These are phyloP conservation scores for Clavispora vitiphila DNA, from an alignment of 805 yeast genomes.

Conservation along the genomic window DNA sequence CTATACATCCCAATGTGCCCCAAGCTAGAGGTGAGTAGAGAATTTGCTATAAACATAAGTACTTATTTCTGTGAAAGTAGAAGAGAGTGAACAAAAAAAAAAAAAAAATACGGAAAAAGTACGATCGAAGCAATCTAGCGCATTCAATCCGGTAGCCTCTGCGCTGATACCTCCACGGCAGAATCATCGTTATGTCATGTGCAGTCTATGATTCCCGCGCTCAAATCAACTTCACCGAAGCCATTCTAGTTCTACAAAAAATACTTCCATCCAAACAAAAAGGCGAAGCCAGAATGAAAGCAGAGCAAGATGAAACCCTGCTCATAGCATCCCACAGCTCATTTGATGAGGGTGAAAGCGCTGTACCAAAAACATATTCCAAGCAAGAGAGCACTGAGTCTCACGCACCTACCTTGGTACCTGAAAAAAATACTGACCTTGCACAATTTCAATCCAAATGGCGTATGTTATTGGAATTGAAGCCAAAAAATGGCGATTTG, in stretches of 20 bases:
- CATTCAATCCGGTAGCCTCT: too few relatives aligned
- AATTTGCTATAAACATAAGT: too few relatives aligned
- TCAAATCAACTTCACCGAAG: background rate
- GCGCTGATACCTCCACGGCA: too few relatives aligned
- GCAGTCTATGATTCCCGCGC: background rate
- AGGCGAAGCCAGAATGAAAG: background rate
- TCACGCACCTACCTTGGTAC: background rate
- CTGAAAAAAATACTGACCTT: background rate
- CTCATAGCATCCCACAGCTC: background rate
- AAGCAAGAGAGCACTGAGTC: background rate
- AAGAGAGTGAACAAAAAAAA: too few relatives aligned
- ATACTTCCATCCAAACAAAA: background rate
- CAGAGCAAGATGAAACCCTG: background rate
- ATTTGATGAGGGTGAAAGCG: background rate
- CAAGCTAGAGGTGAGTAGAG: too few relatives aligned
- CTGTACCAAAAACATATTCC: background rate
- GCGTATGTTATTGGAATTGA: constrained; percentile 4
- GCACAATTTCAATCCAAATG: constrained; percentile 5
- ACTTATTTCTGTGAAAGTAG: too few relatives aligned
- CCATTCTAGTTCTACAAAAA: background rate
- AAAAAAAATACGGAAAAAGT: too few relatives aligned
- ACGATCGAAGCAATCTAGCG: too few relatives aligned
- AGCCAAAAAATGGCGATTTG: constrained; percentile 39
- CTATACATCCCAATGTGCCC: too few relatives aligned
- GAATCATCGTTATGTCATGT: background rate